phyloP scores from a whole-genome alignment of 805 yeast genomes.

The Hanseniaspora clermontiae region DNA sequence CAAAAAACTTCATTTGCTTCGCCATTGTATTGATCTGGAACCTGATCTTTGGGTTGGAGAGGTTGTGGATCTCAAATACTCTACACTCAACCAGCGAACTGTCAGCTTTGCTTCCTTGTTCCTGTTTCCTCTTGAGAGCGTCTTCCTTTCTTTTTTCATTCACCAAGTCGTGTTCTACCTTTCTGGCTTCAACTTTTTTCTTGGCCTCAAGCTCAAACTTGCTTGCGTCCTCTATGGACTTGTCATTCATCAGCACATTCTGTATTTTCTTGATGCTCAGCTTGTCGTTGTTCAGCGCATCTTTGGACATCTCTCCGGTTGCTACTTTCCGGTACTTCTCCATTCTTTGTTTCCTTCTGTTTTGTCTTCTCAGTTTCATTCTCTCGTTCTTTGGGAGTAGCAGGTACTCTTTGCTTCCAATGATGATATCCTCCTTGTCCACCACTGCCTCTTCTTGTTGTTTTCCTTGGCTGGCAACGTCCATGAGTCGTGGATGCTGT shows the following conservation, averaged over 20 bases:
- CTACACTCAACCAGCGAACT: conserved; percentile 22
- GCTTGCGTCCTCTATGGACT: conserved; percentile 81
- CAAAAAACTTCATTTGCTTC: conserved; percentile 53
- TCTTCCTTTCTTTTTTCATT: conserved; percentile 46
- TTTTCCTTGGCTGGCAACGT: conserved; percentile 27
- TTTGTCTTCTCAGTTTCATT: conserved; percentile 59
- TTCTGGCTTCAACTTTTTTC: conserved; percentile 53
- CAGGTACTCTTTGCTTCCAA: conserved; percentile 21
- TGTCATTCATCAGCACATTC: conserved; percentile 67
- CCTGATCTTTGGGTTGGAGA: conserved; percentile 52
- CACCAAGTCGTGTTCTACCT: conserved; percentile 40
- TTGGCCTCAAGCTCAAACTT: conserved; percentile 62
- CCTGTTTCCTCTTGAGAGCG: conserved; percentile 18
- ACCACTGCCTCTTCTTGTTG: conserved; percentile 30
- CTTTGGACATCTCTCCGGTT: conserved; percentile 74
- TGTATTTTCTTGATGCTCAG: conserved; percentile 72
- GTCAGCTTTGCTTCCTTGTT: not conserved
- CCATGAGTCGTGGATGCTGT: conserved; percentile 67
- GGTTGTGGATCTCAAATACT: conserved; percentile 44
- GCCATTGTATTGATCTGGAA: conserved; percentile 75
- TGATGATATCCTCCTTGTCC: conserved; percentile 24
- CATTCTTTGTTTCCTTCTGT: conserved; percentile 47
- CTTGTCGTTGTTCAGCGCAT: conserved; percentile 51
- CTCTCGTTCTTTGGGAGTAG: conserved; percentile 65
- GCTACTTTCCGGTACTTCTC: conserved; percentile 67